Conservation (phyloP, 2,329 filamentous ascomycete genomes). For the Exutisphaerella laricina region DNA sequence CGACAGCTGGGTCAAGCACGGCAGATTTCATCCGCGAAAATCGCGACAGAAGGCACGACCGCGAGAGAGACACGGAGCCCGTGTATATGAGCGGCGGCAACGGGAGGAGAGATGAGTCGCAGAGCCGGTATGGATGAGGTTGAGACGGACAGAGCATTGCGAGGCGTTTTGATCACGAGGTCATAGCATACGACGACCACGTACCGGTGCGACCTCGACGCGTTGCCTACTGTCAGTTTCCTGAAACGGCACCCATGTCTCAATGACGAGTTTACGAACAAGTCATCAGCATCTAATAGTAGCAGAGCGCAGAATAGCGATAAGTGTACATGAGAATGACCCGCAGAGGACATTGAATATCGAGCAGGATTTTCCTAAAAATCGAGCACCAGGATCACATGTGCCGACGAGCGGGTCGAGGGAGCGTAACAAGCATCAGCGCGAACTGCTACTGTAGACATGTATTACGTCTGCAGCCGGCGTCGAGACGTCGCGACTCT, state of each 20-base stretch:
- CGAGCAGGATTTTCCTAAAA: too few relatives aligned
- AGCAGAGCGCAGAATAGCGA: too few relatives aligned
- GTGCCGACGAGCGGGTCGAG: too few relatives aligned
- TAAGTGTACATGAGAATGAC: too few relatives aligned
- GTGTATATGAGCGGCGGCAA: conserved; percentile 28
- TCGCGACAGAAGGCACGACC: conserved; percentile 23
- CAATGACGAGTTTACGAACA: background rate
- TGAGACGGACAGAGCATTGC: background rate
- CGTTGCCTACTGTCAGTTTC: too few relatives aligned
- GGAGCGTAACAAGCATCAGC: too few relatives aligned
- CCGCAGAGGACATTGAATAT: too few relatives aligned
- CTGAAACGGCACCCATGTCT: background rate
- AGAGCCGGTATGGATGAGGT: conserved; percentile 3
- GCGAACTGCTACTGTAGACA: too few relatives aligned
- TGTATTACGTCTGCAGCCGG: too few relatives aligned
- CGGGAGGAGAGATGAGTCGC: conserved; percentile 19
- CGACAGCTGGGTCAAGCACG: conserved; percentile 13
- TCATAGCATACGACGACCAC: conserved; percentile 4
- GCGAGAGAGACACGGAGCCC: conserved; percentile 25
- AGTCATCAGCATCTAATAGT: background rate
- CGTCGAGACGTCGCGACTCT: too few relatives aligned
- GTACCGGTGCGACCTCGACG: too few relatives aligned
- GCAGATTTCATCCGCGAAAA: conserved; percentile 29
- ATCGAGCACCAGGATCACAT: too few relatives aligned
- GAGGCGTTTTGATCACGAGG: background rate